Evolutionary conservation across 2,329 filamentous ascomycete species (phyloP).

Genomic region (Fusarium cyanostomum): DNA sequence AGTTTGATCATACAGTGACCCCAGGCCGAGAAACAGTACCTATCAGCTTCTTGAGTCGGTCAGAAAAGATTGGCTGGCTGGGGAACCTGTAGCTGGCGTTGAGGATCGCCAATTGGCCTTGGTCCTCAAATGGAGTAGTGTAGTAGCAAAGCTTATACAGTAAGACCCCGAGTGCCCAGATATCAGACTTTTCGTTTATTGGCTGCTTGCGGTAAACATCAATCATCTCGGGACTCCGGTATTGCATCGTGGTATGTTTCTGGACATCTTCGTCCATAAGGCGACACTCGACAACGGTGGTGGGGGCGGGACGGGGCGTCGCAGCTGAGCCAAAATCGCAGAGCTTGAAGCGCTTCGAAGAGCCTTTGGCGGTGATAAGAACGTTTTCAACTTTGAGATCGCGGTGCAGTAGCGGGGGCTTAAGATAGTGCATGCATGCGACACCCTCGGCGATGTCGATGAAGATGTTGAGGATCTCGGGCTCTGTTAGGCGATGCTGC

Average conservation of each 20-base stretch:
- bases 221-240: conserved; percentile 98
- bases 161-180: conserved; percentile 95
- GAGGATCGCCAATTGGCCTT: conserved; percentile 95
- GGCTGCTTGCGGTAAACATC: conserved; percentile 97
- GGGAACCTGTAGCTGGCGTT: conserved; percentile 96
- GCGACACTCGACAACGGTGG: conserved; percentile 86
- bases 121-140: conserved; percentile 97
- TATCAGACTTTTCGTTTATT: conserved; percentile 98
- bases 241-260: conserved; percentile 96
- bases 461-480: conserved; percentile 97
- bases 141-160: conserved; percentile 99
- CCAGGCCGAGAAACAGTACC: conserved; percentile 58
- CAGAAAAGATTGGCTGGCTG: conserved; percentile 87
- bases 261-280: conserved; percentile 97
- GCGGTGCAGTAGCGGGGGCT: conserved; percentile 89
- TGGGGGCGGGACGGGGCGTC: conserved; percentile 82
- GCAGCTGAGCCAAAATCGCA: conserved; percentile 98
- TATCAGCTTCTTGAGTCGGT: conserved; percentile 88
- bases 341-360: conserved; percentile 86
- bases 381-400: conserved; percentile 99
- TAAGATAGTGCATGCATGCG: conserved; percentile 98
- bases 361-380: conserved; percentile 77
- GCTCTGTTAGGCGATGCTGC: conserved; percentile 95
- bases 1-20: conserved; percentile 19
- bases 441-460: conserved; percentile 95